A percentile compares a stretch with the other conserved stretches of the same genome.
These are phyloP conservation scores for Suillus placidus DNA, from an alignment of 768 basidiomycete genomes.

Conservation along the genomic window DNA sequence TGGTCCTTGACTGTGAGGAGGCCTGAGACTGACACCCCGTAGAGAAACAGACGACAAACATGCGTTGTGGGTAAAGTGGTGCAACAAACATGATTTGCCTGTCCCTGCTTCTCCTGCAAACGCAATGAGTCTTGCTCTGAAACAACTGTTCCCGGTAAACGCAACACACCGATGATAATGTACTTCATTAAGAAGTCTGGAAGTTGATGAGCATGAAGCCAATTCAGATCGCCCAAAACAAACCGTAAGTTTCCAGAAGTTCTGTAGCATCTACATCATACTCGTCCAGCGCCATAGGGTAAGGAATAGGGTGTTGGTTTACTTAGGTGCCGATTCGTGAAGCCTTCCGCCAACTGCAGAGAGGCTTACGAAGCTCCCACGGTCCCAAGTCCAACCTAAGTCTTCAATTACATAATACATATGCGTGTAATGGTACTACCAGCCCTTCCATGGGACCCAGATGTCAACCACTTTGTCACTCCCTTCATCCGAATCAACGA, in stretches of 20 bases:
- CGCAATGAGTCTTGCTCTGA: slow-evolving; percentile 9
- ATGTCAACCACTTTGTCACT: slow-evolving; percentile 66
- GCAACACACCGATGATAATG: slow-evolving; percentile 83
- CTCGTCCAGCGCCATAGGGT: slow-evolving; percentile 61
- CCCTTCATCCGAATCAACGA: slow-evolving; percentile 68
- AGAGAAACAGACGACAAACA: slow-evolving; percentile 58
- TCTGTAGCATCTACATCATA: slow-evolving; percentile 87
- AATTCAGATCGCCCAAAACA: slow-evolving; percentile 18
- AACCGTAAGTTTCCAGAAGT: slow-evolving; percentile 92
- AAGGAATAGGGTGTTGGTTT: slow-evolving; percentile 14
- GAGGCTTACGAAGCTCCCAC: not conserved
- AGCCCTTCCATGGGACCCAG: slow-evolving; percentile 92
- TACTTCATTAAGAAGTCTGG: slow-evolving; percentile 99
- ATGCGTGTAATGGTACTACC: slow-evolving; percentile 45
- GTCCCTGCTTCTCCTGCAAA: slow-evolving; percentile 89
- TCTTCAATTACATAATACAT: slow-evolving; percentile 9
- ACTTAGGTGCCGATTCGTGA: not conserved
- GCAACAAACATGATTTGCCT: slow-evolving; percentile 95
- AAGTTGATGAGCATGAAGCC: slow-evolving; percentile 20
- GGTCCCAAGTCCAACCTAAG: not conserved
- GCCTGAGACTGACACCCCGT: slow-evolving; percentile 10
- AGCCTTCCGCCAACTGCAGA: not conserved
- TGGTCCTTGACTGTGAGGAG: slow-evolving; percentile 84
- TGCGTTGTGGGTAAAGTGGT: slow-evolving; percentile 94
- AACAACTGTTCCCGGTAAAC: slow-evolving; percentile 12